phyloP scores from a whole-genome alignment of 352 stramenopile species.

The Pythium inflatum region DNA sequence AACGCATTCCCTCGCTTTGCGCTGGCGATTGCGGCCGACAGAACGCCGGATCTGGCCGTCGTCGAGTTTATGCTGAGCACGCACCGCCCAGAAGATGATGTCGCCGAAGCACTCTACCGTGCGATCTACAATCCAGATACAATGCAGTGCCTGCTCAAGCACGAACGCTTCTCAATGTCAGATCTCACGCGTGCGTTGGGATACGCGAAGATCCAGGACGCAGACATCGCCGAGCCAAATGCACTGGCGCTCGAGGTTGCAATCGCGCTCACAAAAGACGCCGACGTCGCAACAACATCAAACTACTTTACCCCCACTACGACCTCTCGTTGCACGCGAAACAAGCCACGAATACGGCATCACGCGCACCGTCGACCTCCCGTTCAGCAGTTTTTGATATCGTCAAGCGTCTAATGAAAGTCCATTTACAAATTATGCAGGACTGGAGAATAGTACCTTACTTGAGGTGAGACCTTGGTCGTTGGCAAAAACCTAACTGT shows the following conservation, averaged over 20 bases:
- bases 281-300: neutral
- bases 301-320: neutral
- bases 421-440: no score
- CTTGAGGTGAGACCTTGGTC: no score
- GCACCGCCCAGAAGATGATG: neutral
- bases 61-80: conserved; percentile 21
- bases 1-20: conserved; percentile 7
- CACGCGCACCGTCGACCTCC: no score
- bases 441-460: no score
- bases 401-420: no score
- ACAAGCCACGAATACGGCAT: no score
- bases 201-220: neutral
- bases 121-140: neutral
- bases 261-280: neutral
- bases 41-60: conserved; percentile 19
- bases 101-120: neutral
- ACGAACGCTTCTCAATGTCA: neutral
- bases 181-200: neutral
- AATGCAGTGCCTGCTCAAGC: conserved; percentile 6
- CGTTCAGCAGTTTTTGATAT: no score
- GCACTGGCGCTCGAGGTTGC: neutral
- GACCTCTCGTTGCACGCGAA: no score
- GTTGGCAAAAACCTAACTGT: no score
- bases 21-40: conserved; percentile 20
- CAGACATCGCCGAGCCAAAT: neutral